A percentile compares a stretch with the other conserved stretches of the same genome.
Conservation (phyloP, 345 rosid species). For the Citrus sinensis region DNA sequence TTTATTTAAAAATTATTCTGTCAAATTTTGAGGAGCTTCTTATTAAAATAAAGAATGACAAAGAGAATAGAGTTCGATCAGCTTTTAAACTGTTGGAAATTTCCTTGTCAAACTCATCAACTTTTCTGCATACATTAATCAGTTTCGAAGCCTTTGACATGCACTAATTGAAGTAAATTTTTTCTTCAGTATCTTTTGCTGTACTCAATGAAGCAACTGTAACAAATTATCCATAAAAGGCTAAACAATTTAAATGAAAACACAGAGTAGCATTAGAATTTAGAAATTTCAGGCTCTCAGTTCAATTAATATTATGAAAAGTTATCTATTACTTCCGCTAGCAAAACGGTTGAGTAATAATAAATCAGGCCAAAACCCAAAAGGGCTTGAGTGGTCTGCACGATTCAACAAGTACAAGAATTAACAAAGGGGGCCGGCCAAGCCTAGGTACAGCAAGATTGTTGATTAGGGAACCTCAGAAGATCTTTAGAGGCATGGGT, state of each 20-base stretch:
- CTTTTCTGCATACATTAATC: not conserved
- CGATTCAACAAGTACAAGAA: not conserved
- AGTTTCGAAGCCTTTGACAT: not conserved
- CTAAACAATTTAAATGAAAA: not conserved
- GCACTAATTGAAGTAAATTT: not conserved
- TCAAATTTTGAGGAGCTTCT: too few species aligned
- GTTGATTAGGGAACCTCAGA: too few species aligned
- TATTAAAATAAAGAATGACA: too few species aligned
- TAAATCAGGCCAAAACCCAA: not conserved
- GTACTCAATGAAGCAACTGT: not conserved
- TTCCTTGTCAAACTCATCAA: not conserved
- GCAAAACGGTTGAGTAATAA: not conserved
- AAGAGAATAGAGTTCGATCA: too few species aligned
- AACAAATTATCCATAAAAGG: not conserved
- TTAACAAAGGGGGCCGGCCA: not conserved
- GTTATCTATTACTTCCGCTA: not conserved
- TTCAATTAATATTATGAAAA: not conserved
- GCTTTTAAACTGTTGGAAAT: too few species aligned
- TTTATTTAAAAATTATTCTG: not conserved
- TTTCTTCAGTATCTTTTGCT: not conserved
- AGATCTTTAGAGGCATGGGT: too few species aligned
- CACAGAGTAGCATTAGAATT: not conserved
- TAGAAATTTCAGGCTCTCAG: not conserved
- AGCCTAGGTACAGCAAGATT: too few species aligned
- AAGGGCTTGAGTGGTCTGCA: not conserved